These are phyloP conservation scores for Gonium pectorale DNA, from an alignment of 139 green algal species.

Conservation along the genomic window DNA sequence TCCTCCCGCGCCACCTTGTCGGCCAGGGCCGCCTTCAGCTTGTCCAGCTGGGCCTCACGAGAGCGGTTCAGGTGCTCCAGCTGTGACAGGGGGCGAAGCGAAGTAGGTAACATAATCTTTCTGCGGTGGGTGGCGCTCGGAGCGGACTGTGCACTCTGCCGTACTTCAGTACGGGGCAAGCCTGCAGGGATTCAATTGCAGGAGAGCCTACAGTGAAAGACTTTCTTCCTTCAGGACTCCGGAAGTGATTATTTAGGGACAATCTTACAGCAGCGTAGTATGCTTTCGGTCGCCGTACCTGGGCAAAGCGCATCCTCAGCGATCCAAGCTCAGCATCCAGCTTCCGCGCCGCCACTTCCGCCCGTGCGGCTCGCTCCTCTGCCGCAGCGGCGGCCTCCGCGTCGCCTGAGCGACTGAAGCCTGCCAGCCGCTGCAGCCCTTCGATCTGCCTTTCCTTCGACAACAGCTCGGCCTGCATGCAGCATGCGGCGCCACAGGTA, in stretches of 20 bases:
- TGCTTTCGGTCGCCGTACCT: constrained; percentile 23
- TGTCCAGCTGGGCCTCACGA: constrained; percentile 63
- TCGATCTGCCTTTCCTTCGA: constrained; percentile 31
- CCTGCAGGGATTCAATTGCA: not conserved
- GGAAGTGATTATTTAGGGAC: too few species aligned
- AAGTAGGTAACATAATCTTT: too few species aligned
- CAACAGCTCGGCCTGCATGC: constrained; percentile 31
- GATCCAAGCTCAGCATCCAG: constrained; percentile 37
- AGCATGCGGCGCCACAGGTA: too few species aligned
- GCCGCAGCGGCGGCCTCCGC: constrained; percentile 11
- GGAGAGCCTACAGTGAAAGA: too few species aligned
- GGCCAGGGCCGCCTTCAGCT: constrained; percentile 59
- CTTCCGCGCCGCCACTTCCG: constrained; percentile 46
- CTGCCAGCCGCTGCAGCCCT: constrained; percentile 11
- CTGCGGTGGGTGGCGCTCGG: too few species aligned
- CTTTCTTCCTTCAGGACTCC: too few species aligned
- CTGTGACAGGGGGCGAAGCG: too few species aligned
- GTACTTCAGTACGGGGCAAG: too few species aligned
- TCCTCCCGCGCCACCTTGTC: constrained; percentile 73
- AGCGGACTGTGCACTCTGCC: too few species aligned
- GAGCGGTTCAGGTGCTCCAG: constrained; percentile 39
- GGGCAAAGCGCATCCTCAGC: not conserved
- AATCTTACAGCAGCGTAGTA: too few species aligned
- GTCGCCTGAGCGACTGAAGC: not conserved
- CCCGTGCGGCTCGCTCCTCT: constrained; percentile 4